Base-by-base conservation (phyloP, 176 grass and related monocot species). In the Chloris gayana region DNA sequence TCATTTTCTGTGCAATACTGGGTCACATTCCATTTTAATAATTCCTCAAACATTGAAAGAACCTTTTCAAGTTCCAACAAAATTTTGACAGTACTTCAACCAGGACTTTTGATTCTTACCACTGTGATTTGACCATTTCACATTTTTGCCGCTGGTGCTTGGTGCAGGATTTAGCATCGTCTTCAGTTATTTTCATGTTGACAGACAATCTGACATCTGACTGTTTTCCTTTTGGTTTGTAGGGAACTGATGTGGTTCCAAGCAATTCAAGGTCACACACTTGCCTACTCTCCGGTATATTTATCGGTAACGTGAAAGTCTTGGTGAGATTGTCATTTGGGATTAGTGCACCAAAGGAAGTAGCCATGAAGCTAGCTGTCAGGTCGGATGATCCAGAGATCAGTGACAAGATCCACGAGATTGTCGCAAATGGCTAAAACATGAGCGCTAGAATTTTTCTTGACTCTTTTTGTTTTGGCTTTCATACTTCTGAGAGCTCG, bases 311-410 rank as follows among this genome's bases (percentile, higher is more conserved):
- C 21, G 90, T 89, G 7, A 95, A 99, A 79, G 90, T 99, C 30
- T 71, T 99, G 38, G 96, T 89, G 59, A 87, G 92, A 63, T 72
- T 99, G 2, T 93, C 96, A 65, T 99, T 99, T 29, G 96, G 96
- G 29, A 86, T 99, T 39, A 94, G 89, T 41, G 90, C 88, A 34
- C 89, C 96, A 18, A 99, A 95, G 87, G 92, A 99, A 79, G 96
- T 99, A 25, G 96, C 96, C 30, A 99, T 99, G 96, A 95, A 99
- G 82, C 82, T 99, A 49, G 92, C 93, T 10, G 96, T 99, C 67
- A 91, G 96, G 80, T 95, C 96, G 4, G 92, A 99, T 39, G 90
- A 95, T 45, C 90, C 86, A 25, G 92, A 89, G 41, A 75, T 95
- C 83, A 99, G 92, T 38, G 96, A 95, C 62, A 93, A 76, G 67